phyloP scores from a whole-genome alignment of 257 asterid species.

The Striga asiatica region DNA sequence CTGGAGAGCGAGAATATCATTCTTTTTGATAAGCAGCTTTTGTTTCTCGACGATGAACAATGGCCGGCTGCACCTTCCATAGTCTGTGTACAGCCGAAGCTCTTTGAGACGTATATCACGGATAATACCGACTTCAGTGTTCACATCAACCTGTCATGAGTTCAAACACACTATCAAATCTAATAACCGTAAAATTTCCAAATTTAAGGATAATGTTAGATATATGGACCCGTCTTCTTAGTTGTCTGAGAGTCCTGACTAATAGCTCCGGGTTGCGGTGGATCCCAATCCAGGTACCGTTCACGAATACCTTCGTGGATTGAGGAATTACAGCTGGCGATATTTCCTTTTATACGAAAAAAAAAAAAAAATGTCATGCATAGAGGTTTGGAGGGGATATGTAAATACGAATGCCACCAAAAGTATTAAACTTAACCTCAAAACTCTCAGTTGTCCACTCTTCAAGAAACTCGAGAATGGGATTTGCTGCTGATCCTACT shows the following conservation, averaged over 20 bases:
- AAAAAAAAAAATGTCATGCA: neutral
- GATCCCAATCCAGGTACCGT: constrained; percentile 74
- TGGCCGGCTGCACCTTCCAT: constrained; percentile 94
- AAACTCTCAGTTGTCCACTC: constrained; percentile 89
- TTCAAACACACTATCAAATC: neutral
- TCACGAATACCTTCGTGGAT: constrained; percentile 73
- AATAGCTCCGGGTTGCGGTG: constrained; percentile 68
- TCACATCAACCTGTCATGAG: constrained; percentile 55
- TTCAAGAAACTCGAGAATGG: constrained; percentile 73
- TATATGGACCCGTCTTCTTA: constrained; percentile 38
- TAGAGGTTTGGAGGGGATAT: too few relatives aligned
- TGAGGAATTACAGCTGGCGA: constrained; percentile 74
- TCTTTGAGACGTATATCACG: constrained; percentile 73
- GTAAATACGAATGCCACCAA: too few relatives aligned
- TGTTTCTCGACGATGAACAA: constrained; percentile 75
- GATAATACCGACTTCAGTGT: constrained; percentile 75
- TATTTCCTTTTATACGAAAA: constrained; percentile 43
- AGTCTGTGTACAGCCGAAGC: constrained; percentile 74
- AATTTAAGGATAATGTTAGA: neutral
- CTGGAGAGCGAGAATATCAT: constrained; percentile 60
- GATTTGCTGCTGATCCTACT: constrained; percentile 89
- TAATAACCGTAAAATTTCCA: neutral
- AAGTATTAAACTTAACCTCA: constrained; percentile 51
- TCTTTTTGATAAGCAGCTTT: constrained; percentile 58
- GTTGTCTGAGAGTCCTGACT: constrained; percentile 60